A percentile compares a stretch with the other conserved stretches of the same genome.
Evolutionary conservation across 1,284 basidiomycete genomes (phyloP).

Genomic region (Pseudozyma sp.): DNA sequence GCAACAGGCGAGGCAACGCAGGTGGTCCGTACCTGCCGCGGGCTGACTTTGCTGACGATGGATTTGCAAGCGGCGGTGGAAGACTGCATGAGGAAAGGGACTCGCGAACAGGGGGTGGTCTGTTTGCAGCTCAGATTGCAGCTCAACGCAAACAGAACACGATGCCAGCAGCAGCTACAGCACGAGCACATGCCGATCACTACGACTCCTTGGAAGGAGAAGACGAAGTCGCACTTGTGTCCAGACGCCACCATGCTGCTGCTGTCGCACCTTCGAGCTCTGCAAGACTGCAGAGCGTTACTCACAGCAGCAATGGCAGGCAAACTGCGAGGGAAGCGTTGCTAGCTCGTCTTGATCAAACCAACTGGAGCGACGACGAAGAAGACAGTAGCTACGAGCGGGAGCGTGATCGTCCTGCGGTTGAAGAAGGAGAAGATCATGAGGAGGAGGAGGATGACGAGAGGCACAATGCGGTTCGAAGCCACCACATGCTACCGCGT

Average conservation of each 20-base stretch:
- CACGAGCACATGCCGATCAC: not conserved
- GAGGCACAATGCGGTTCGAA: not conserved
- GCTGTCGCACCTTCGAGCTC: slow-evolving; percentile 18
- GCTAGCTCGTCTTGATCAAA: slow-evolving; percentile 45
- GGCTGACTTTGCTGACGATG: slow-evolving; percentile 18
- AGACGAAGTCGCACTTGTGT: not conserved
- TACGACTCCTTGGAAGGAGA: not conserved
- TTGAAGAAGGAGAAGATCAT: slow-evolving; percentile 13
- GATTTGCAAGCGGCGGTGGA: slow-evolving; percentile 9
- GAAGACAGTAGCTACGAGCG: slow-evolving; percentile 5
- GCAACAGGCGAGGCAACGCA: slow-evolving; percentile 4
- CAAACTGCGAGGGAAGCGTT: slow-evolving; percentile 29
- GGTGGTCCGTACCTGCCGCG: slow-evolving; percentile 3
- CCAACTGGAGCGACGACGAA: slow-evolving; percentile 54
- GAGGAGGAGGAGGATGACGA: slow-evolving; percentile 1
- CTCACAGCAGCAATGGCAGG: not conserved
- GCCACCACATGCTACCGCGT: not conserved
- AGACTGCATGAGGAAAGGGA: slow-evolving; percentile 13
- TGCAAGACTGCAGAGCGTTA: slow-evolving; percentile 13
- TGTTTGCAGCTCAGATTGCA: slow-evolving; percentile 39
- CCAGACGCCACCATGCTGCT: not conserved
- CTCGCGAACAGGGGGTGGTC: slow-evolving; percentile 19
- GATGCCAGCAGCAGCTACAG: not conserved
- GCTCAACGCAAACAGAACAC: slow-evolving; percentile 12
- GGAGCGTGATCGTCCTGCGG: slow-evolving; percentile 6